Evolutionary conservation across 371 early-diverging fungal species (phyloP).

Genomic region (Mucor lusitanicus): DNA sequence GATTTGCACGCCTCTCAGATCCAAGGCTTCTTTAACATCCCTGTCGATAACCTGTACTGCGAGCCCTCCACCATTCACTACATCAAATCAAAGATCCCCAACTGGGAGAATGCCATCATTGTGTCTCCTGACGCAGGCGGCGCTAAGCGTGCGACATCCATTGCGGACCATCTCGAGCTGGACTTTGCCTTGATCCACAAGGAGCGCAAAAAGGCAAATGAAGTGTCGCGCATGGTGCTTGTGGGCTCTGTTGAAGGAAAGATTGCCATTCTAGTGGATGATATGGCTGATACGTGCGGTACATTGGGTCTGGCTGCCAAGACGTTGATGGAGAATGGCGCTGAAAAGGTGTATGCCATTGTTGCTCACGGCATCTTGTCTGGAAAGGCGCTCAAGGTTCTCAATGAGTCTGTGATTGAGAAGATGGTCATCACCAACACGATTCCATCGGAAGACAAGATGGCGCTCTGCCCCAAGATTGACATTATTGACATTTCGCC

Average conservation of each 20-base stretch:
- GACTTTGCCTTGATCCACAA: slow-evolving; percentile 99
- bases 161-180: slow-evolving; percentile 93
- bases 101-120: slow-evolving; percentile 86
- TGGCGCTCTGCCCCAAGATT: slow-evolving; percentile 84
- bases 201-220: slow-evolving; percentile 94
- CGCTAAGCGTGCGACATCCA: slow-evolving; percentile 95
- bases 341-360: slow-evolving; percentile 92
- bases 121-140: slow-evolving; percentile 98
- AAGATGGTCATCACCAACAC: slow-evolving; percentile 93
- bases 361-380: slow-evolving; percentile 95
- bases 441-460: slow-evolving; percentile 91
- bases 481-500: slow-evolving; percentile 93
- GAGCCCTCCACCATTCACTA: slow-evolving; percentile 93
- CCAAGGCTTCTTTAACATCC: slow-evolving; percentile 98
- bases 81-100: slow-evolving; percentile 82
- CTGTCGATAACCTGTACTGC: slow-evolving; percentile 95
- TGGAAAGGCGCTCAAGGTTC: slow-evolving; percentile 89
- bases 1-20: slow-evolving; percentile 96
- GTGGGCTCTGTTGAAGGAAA: slow-evolving; percentile 94
- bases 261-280: slow-evolving; percentile 94
- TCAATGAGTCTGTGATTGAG: slow-evolving; percentile 84
- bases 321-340: slow-evolving; percentile 90
- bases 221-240: slow-evolving; percentile 94
- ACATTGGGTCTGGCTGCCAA: slow-evolving; percentile 93
- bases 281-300: slow-evolving; percentile 98